Evolutionary conservation across 2,329 filamentous ascomycete species (phyloP).

Genomic region (Aphanocladium album): DNA sequence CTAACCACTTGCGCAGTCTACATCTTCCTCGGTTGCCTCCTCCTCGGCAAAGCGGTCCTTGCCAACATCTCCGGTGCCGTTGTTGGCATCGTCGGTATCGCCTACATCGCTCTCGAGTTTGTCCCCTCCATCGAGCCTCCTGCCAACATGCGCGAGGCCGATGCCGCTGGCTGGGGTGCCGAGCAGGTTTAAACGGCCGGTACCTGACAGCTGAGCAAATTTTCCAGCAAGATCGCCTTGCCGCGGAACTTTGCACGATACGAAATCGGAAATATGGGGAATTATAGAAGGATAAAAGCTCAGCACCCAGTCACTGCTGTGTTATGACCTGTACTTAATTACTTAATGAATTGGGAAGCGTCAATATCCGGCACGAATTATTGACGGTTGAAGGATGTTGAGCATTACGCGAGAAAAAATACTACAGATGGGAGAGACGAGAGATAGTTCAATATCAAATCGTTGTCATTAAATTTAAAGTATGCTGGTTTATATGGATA

Average conservation of each 20-base stretch:
- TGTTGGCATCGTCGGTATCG: conserved; percentile 72
- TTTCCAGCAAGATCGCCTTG: background rate
- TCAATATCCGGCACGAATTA: background rate
- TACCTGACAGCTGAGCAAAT: too few relatives aligned
- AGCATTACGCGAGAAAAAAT: background rate
- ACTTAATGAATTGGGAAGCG: background rate
- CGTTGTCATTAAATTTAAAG: background rate
- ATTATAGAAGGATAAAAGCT: background rate
- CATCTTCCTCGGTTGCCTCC: conserved; percentile 85
- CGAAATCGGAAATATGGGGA: background rate
- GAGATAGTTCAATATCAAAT: background rate
- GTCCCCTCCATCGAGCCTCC: conserved; percentile 74
- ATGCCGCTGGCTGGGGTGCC: conserved; percentile 65
- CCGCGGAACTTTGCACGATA: background rate
- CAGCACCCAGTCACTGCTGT: background rate
- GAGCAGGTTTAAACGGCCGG: conserved; percentile 59
- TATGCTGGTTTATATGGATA: background rate
- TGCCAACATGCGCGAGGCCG: conserved; percentile 74
- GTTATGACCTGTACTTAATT: background rate
- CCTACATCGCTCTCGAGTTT: conserved; percentile 71
- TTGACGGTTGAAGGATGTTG: background rate
- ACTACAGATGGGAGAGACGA: background rate
- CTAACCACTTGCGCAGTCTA: conserved; percentile 61
- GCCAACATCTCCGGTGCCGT: conserved; percentile 73
- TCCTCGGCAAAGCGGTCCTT: conserved; percentile 63